phyloP scores from a whole-genome alignment of 345 rosid species.

The Chamaenerion angustifolium region DNA sequence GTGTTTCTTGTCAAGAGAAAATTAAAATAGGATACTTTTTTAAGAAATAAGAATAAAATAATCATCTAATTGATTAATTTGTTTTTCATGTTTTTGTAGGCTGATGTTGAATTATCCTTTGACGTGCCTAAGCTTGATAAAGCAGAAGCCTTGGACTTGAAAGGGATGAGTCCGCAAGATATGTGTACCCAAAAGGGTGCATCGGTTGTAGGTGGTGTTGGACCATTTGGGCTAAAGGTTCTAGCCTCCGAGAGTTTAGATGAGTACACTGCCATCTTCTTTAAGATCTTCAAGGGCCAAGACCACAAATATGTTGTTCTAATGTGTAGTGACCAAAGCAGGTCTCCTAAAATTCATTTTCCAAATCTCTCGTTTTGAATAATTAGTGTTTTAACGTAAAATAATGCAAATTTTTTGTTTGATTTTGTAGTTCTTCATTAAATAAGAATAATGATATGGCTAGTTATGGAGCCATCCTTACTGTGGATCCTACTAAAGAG shows the following conservation, averaged over 20 bases:
- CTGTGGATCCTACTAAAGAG: conserved; percentile 31
- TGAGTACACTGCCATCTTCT: conserved; percentile 59
- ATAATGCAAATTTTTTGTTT: too few relatives aligned
- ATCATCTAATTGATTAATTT: too few relatives aligned
- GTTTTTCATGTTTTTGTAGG: conserved; percentile 32
- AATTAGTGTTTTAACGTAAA: too few relatives aligned
- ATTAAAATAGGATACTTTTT: too few relatives aligned
- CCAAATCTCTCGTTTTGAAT: too few relatives aligned
- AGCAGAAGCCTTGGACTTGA: conserved; percentile 39
- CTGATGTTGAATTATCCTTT: conserved; percentile 60
- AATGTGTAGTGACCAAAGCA: conserved; percentile 86
- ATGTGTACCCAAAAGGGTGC: conserved; percentile 41
- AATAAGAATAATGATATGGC: conserved; percentile 22
- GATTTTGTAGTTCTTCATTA: conserved; percentile 26
- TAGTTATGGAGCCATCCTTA: conserved; percentile 41
- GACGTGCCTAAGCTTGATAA: conserved; percentile 23
- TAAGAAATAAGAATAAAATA: too few relatives aligned
- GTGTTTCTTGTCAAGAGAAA: too few relatives aligned
- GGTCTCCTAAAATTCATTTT: conserved; percentile 11
- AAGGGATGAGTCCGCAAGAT: conserved; percentile 42
- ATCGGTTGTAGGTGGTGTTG: conserved; percentile 32
- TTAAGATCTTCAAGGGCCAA: conserved; percentile 42
- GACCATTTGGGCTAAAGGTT: conserved; percentile 69
- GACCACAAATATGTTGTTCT: conserved; percentile 34
- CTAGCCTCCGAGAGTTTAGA: conserved; percentile 38